phyloP scores from a whole-genome alignment of 225 moss, liverwort and hornwort genomes.

The Polytrichum formosum region DNA sequence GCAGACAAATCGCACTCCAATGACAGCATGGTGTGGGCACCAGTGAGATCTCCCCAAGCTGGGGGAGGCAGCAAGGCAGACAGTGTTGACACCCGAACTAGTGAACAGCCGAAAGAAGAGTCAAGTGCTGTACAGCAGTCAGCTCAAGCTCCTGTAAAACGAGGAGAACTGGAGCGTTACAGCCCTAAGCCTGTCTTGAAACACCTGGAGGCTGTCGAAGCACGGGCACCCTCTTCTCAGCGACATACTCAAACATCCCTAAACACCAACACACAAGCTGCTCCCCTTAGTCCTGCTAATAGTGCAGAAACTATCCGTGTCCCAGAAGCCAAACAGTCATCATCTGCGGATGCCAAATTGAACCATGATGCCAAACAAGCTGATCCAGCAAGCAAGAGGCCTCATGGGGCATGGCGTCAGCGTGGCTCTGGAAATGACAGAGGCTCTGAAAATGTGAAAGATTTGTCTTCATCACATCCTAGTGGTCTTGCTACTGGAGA shows the following conservation, averaged over 20 bases:
- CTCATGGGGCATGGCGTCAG: slow-evolving; percentile 83
- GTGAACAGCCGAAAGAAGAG: slow-evolving; percentile 71
- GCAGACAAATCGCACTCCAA: slow-evolving; percentile 69
- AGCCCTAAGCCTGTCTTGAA: slow-evolving; percentile 89
- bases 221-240: slow-evolving; percentile 13
- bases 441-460: slow-evolving; percentile 35
- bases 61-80: slow-evolving; percentile 24
- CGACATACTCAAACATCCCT: slow-evolving; percentile 9
- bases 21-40: slow-evolving; percentile 95
- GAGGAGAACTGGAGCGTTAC: slow-evolving; percentile 93
- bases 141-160: slow-evolving; percentile 66
- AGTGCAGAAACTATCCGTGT: slow-evolving; percentile 10
- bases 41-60: slow-evolving; percentile 65
- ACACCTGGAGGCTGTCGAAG: slow-evolving; percentile 64
- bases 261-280: background rate
- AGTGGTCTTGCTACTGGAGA: slow-evolving; percentile 27
- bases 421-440: slow-evolving; percentile 67
- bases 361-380: slow-evolving; percentile 45
- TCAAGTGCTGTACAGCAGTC: slow-evolving; percentile 43
- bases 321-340: slow-evolving; percentile 15
- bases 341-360: slow-evolving; percentile 33
- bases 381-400: slow-evolving; percentile 55
- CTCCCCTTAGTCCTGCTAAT: background rate
- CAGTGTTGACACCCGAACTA: background rate
- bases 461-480: slow-evolving; percentile 20